Evolutionary conservation across 192 early-diverging fungal genomes (phyloP).

Genomic region (Coemansia sp.): DNA sequence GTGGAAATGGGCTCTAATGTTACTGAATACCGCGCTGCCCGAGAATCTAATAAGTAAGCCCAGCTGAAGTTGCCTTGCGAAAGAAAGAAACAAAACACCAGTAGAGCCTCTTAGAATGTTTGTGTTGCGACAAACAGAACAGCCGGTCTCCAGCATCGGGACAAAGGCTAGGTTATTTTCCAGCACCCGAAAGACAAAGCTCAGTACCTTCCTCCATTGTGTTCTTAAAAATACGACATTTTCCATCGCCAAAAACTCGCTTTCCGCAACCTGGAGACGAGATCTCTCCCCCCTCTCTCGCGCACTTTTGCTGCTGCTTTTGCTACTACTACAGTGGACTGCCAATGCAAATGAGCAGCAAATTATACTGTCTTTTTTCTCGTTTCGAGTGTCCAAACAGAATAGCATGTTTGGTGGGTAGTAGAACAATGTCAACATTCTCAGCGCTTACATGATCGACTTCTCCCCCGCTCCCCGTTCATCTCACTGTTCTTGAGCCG

Average conservation of each 20-base stretch:
- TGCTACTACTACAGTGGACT: not conserved
- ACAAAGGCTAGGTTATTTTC: not conserved
- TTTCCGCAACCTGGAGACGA: not conserved
- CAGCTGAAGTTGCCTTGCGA: no score
- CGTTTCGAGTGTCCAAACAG: not conserved
- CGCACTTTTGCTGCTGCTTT: not conserved
- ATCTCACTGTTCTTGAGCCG: no score
- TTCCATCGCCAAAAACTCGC: not conserved
- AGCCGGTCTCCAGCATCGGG: no score
- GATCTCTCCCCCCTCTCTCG: no score
- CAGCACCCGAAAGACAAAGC: not conserved
- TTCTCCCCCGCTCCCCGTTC: no score
- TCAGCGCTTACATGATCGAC: not conserved
- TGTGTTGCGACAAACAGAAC: not conserved
- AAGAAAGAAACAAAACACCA: conserved; percentile 2
- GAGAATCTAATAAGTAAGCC: not conserved
- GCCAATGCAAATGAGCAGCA: not conserved
- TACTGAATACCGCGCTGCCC: not conserved
- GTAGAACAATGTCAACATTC: conserved; percentile 3
- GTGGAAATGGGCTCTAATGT: no score
- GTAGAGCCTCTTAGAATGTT: no score
- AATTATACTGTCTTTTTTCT: conserved; percentile 4
- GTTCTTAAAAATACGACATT: conserved; percentile 5
- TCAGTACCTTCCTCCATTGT: not conserved
- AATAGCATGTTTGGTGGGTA: not conserved